A percentile compares a stretch with the other conserved stretches of the same genome.
Conservation (phyloP, 2,329 filamentous ascomycete species). For the Scedosporium apiospermum region DNA sequence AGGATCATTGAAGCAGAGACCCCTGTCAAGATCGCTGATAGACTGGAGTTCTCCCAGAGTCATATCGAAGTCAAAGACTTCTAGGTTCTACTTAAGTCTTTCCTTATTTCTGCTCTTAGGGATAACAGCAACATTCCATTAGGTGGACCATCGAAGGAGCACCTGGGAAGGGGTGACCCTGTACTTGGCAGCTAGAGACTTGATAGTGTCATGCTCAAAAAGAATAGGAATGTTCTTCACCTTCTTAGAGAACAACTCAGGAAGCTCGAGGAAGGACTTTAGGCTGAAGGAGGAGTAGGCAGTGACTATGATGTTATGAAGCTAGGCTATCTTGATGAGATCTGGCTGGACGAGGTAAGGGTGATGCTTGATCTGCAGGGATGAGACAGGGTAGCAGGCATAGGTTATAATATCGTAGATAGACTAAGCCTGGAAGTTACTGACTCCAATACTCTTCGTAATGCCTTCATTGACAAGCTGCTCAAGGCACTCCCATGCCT, state of each 20-base stretch:
- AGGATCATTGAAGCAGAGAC: conserved; percentile 64
- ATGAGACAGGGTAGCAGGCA: conserved; percentile 62
- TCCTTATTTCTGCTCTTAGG: conserved; percentile 57
- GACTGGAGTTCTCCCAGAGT: conserved; percentile 54
- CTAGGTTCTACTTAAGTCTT: conserved; percentile 55
- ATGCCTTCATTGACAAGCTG: conserved; percentile 16
- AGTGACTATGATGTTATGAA: conserved; percentile 63
- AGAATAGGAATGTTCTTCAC: conserved; percentile 57
- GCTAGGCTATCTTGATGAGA: conserved; percentile 59
- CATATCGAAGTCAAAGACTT: conserved; percentile 56
- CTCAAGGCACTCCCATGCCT: conserved; percentile 23
- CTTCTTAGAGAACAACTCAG: conserved; percentile 43
- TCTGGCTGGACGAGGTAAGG: conserved; percentile 72
- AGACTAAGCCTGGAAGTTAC: conserved; percentile 59
- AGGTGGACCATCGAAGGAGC: conserved; percentile 78
- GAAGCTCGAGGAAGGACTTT: conserved; percentile 68
- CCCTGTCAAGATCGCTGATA: conserved; percentile 55
- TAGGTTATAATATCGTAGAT: conserved; percentile 74
- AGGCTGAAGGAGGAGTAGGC: conserved; percentile 81
- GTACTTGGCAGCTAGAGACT: conserved; percentile 58
- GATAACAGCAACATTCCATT: conserved; percentile 71
- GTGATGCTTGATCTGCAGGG: conserved; percentile 84
- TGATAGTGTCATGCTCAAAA: conserved; percentile 60
- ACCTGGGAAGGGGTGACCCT: conserved; percentile 70
- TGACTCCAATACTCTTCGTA: conserved; percentile 36